Evolutionary conservation across 352 stramenopile genomes (phyloP), one percentile per base, ranked within the genome.

Genomic region (Pythium myriotylum): DNA sequence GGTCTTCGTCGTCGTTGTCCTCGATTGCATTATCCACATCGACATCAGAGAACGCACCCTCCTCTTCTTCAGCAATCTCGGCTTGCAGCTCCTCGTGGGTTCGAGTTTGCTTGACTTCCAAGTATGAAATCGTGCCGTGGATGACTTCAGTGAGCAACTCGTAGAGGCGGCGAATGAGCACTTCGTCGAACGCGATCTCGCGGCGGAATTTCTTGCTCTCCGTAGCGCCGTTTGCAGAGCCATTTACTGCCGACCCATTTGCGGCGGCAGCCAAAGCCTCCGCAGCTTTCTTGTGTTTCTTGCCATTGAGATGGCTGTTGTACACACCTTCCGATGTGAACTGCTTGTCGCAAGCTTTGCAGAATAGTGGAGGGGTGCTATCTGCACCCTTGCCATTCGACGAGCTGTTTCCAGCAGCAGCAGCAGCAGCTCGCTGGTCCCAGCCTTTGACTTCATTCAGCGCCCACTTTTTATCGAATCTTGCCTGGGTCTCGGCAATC

Each of bases 1-100:
- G 91, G 68, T 99, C 96, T 32, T 99, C 95, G 39, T 98, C 92
- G n/a, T 96, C 84, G 22, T 86, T 79, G 23, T 93, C 90, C 10
- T 68, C 73, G 16, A 77, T 68, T 26, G 79, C 65, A 40, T 86
- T 84, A 45, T 95, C 87, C 8, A 91, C 62, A 53, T 92, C 84
- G 32, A 92, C 80, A 67, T 94, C 85, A 0, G 82, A 93, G 59
- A 92, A 87, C n/a, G 70, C 59, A 19, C 82, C 84, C 70, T 96
- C 81, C 47, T 97, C 89, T 35, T 97, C 85, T 47, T 96, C 88
- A 3, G 81, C 76, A 40, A 94, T 92, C 61, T 93, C 85, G 8
- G 84, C 81, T 67, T 93, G 83, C 17, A 94, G 73, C 59, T 97
- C 89, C 33, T 94, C 87, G 53, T 92, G 88, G 14, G 84, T 96